These are phyloP conservation scores for Aspergillus aculeatus DNA, from an alignment of 2,329 filamentous ascomycete genomes.

Conservation along the genomic window DNA sequence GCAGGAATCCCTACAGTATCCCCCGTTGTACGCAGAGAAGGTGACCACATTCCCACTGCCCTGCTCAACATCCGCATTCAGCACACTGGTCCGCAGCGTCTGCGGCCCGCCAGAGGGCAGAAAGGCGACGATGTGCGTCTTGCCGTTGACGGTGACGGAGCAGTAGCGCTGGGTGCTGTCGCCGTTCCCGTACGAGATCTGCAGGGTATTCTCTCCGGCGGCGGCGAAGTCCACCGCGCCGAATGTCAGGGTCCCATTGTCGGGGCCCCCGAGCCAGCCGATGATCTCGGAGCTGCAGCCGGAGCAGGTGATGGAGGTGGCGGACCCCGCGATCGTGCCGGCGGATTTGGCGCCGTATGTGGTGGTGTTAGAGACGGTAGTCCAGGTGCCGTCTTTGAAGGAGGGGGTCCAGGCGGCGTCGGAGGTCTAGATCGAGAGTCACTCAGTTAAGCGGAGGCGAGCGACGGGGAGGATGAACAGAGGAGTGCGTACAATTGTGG, in stretches of 20 bases:
- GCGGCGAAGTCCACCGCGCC: slow-evolving; percentile 45
- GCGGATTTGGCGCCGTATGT: slow-evolving; percentile 3
- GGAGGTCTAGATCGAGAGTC: neutral
- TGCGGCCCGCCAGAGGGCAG: slow-evolving; percentile 32
- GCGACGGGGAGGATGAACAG: too few species aligned
- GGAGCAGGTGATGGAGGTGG: slow-evolving; percentile 49
- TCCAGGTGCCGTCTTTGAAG: slow-evolving; percentile 8
- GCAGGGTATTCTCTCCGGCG: slow-evolving; percentile 51
- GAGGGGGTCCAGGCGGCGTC: slow-evolving; percentile 9
- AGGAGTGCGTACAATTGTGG: slow-evolving; percentile 1
- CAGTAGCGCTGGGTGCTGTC: slow-evolving; percentile 55
- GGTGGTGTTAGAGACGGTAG: neutral
- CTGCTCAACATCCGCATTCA: neutral
- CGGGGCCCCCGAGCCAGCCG: slow-evolving; percentile 56
- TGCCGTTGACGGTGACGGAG: slow-evolving; percentile 57
- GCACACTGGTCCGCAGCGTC: neutral
- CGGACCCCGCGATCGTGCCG: slow-evolving; percentile 44
- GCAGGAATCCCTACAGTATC: neutral
- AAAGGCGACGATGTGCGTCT: slow-evolving; percentile 54
- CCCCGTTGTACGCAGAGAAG: neutral
- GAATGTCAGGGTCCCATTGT: slow-evolving; percentile 51
- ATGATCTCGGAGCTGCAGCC: slow-evolving; percentile 51
- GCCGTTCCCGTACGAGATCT: slow-evolving; percentile 58
- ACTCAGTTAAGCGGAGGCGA: neutral
- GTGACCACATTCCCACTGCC: slow-evolving; percentile 1